These are phyloP conservation scores for Aspergillus pseudotamarii DNA, from an alignment of 2,329 filamentous ascomycete species.

Conservation along the genomic window DNA sequence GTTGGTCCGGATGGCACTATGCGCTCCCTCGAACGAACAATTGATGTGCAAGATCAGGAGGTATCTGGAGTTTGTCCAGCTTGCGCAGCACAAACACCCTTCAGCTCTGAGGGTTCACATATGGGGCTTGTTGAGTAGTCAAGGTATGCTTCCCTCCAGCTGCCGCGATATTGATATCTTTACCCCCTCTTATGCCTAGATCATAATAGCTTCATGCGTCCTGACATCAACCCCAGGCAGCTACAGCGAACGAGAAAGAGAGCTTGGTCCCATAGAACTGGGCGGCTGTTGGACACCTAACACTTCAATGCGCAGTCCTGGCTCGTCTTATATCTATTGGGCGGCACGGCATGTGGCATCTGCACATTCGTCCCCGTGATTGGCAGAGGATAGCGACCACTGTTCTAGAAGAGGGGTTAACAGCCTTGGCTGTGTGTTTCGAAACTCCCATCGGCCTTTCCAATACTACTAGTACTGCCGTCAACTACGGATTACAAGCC, in stretches of 20 bases:
- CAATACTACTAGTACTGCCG: neutral
- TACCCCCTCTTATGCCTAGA: neutral
- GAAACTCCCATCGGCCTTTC: neutral
- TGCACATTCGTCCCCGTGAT: neutral
- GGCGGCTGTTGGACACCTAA: neutral
- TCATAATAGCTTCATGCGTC: neutral
- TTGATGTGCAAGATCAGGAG: conserved; percentile 1
- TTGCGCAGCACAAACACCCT: neutral
- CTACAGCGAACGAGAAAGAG: neutral
- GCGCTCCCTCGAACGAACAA: neutral
- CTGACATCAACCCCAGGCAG: neutral
- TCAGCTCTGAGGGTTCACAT: neutral
- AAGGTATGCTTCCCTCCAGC: neutral
- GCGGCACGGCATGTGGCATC: neutral
- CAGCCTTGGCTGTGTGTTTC: neutral
- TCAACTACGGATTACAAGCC: neutral
- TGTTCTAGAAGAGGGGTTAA: neutral
- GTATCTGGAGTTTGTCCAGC: conserved; percentile 1
- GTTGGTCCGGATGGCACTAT: conserved; percentile 1
- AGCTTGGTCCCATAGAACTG: too few relatives aligned
- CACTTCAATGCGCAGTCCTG: neutral
- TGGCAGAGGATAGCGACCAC: neutral
- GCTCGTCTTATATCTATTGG: neutral
- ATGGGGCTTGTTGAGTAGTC: neutral
- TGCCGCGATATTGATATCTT: neutral